Evolutionary conservation across 73 alveolate genomes (phyloP).

Genomic region (Tetrahymena thermophila): DNA sequence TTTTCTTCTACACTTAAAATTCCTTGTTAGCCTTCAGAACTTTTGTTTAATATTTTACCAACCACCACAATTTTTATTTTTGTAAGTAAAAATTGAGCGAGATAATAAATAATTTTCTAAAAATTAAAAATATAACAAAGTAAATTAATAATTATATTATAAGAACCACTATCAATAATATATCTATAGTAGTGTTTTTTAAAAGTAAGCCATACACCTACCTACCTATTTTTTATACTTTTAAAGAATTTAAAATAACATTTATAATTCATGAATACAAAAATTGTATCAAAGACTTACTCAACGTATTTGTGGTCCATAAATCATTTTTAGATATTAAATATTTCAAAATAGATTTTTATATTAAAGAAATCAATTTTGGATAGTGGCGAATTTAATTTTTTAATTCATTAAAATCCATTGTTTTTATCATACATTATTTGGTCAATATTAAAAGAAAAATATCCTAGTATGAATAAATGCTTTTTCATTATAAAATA

Average conservation of each 20-base stretch:
- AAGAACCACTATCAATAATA: background rate
- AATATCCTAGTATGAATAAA: background rate
- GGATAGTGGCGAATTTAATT: background rate
- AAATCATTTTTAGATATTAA: too few relatives aligned
- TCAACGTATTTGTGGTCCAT: background rate
- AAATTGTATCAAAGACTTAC: background rate
- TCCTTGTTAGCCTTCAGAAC: background rate
- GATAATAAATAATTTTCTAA: background rate
- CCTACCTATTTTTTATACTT: too few relatives aligned
- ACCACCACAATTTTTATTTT: background rate
- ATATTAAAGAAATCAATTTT: background rate
- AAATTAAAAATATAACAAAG: background rate
- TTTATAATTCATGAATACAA: too few relatives aligned
- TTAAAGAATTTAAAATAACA: too few relatives aligned
- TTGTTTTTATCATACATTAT: too few relatives aligned
- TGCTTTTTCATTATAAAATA: too few relatives aligned
- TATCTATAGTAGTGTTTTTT: too few relatives aligned
- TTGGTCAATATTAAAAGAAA: background rate
- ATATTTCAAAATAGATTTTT: background rate
- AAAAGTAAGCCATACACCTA: too few relatives aligned
- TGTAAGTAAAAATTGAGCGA: background rate
- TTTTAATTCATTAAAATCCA: background rate
- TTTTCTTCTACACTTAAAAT: background rate
- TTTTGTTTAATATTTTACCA: background rate
- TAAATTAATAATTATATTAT: too few relatives aligned